Percentiles rank a stretch among this genome's conserved stretches.
Conservation (phyloP, 345 rosid species). For the Salix dunnii region DNA sequence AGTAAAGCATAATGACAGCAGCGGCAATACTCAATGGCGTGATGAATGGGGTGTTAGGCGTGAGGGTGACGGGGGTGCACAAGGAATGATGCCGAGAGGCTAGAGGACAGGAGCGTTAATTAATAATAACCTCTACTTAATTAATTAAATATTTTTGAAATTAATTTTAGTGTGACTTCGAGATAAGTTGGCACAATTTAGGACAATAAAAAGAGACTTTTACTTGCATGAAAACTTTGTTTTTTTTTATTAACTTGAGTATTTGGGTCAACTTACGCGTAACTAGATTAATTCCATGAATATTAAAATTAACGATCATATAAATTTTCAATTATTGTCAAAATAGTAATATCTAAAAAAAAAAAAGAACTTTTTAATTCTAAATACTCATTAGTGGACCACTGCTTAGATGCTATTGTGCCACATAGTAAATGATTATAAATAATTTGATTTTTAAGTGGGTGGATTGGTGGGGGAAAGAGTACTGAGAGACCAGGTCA, state of each 20-base stretch:
- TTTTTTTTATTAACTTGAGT: too few relatives aligned
- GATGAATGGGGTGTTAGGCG: constrained; percentile 7
- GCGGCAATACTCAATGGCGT: constrained; percentile 30
- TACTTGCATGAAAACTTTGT: too few relatives aligned
- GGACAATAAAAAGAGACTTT: neutral
- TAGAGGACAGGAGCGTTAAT: constrained; percentile 9
- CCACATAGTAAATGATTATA: too few relatives aligned
- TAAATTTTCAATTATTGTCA: accelerated
- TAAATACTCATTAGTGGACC: too few relatives aligned
- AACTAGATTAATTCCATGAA: too few relatives aligned
- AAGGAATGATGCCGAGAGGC: constrained; percentile 5
- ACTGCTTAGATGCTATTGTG: too few relatives aligned
- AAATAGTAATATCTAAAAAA: too few relatives aligned
- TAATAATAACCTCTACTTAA: neutral
- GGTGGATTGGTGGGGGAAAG: constrained; percentile 21
- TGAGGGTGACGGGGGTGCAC: constrained; percentile 20
- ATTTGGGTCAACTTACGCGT: accelerated
- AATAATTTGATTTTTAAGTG: neutral
- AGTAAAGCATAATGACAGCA: constrained; percentile 5
- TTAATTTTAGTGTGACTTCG: neutral
- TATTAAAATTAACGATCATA: accelerated
- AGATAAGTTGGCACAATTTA: neutral
- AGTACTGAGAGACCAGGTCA: neutral
- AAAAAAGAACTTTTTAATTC: too few relatives aligned
- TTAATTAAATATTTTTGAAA: neutral